Percentiles rank a stretch among this genome's conserved stretches.
These are phyloP conservation scores for Cunninghamia lanceolata DNA, from an alignment of 75 land plant genomes.

Conservation along the genomic window DNA sequence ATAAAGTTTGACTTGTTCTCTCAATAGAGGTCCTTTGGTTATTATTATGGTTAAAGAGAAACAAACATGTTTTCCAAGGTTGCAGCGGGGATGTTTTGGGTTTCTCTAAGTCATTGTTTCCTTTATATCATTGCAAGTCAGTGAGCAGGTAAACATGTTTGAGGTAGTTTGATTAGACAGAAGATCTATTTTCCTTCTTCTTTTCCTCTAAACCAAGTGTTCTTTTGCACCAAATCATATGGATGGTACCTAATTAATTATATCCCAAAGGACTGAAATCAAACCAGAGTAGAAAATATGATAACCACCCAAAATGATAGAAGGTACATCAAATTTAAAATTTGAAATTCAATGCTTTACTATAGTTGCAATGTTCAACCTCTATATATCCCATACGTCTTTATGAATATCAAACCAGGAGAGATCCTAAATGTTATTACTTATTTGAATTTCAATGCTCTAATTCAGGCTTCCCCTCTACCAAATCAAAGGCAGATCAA, in stretches of 20 bases:
- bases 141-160: too few relatives aligned
- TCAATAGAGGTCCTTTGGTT: too few relatives aligned
- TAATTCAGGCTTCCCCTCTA: background rate
- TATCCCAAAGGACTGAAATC: background rate
- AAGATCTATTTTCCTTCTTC: too few relatives aligned
- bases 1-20: too few relatives aligned
- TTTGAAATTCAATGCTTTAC: too few relatives aligned
- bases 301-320: too few relatives aligned
- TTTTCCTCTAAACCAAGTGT: background rate
- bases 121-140: too few relatives aligned
- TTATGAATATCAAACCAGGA: background rate
- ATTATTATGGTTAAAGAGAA: too few relatives aligned
- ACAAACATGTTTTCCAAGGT: too few relatives aligned
- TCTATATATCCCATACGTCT: background rate
- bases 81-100: too few relatives aligned
- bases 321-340: background rate
- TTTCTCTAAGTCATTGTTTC: too few relatives aligned
- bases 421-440: background rate
- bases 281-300: background rate
- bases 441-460: background rate
- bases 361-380: background rate
- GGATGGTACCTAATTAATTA: background rate
- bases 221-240: background rate
- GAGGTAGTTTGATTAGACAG: too few relatives aligned
- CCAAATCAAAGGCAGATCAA: background rate